These are phyloP conservation scores for Coniella lustricola DNA, from an alignment of 2,329 filamentous ascomycete genomes.

Conservation along the genomic window DNA sequence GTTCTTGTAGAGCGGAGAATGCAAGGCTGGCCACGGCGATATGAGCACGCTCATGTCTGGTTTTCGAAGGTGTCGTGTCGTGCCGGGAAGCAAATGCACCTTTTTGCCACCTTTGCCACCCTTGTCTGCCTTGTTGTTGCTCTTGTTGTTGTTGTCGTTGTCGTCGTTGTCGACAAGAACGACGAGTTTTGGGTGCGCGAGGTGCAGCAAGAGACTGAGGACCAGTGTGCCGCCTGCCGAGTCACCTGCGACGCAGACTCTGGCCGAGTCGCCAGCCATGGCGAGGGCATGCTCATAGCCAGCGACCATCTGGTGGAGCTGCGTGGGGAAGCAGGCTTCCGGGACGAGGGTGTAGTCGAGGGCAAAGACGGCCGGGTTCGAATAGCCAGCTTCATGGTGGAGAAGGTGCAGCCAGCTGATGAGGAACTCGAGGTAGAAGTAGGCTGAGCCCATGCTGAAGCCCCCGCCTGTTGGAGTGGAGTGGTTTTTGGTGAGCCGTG, in stretches of 20 bases:
- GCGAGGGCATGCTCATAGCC: constrained; percentile 66
- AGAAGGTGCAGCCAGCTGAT: constrained; percentile 59
- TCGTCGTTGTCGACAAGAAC: not conserved
- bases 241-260: constrained; percentile 68
- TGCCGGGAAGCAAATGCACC: constrained; percentile 19
- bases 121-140: not conserved
- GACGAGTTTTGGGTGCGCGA: constrained; percentile 35
- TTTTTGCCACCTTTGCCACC: not conserved
- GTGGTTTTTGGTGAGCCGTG: too few species aligned
- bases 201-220: constrained; percentile 63
- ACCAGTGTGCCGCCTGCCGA: constrained; percentile 72
- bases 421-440: constrained; percentile 82
- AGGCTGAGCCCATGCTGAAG: constrained; percentile 73
- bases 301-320: constrained; percentile 61
- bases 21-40: constrained; percentile 72
- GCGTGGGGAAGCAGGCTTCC: constrained; percentile 64
- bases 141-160: too few species aligned
- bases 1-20: constrained; percentile 59
- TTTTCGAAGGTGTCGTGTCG: constrained; percentile 22
- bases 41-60: constrained; percentile 65
- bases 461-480: constrained; percentile 50
- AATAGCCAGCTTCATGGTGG: constrained; percentile 54
- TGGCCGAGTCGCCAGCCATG: constrained; percentile 48
- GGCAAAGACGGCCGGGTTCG: constrained; percentile 71
- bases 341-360: constrained; percentile 77